Evolutionary conservation across 306 rosid species (phyloP), one percentile per base, ranked within the genome.

Genomic region (Citrullus mucosospermus): DNA sequence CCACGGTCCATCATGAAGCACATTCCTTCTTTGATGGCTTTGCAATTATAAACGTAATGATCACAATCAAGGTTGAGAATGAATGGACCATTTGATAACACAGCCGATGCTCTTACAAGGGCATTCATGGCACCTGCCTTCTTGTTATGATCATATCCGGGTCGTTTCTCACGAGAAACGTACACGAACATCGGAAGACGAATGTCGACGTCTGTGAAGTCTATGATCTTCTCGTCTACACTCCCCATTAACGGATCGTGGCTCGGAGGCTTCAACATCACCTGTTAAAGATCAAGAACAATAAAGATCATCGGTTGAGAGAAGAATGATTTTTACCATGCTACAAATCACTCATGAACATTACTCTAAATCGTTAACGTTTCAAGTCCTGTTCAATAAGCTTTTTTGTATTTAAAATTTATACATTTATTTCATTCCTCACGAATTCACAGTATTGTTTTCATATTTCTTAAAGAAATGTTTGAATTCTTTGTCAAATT

Each of bases 91-190:
- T 94, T 92, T 66, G 98, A 90, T 60, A 94, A 88, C 51, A 94
- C 81, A 22, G 97, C 98, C 4, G 97, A 94, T 30, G 83, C 78
- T 66, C 91, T 78, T 73, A 90, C 98, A 79, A 89, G 81, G 22
- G 98, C 97, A 72, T 94, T 94, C 97, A 94, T 94, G 85, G 98
- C 96, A 10, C 98, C 97, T 0, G 98, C 97, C 85, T 94, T 94
- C 84, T 94, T 94, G 89, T 94, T 93, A 56, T 94, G 97, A 59
- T 92, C 96, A 56, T 92, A 94, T 53, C 98, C 98, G 0, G 89
- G 95, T 6, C 98, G 86, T 82, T 94, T 94, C 82, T 92, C 97
- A 56, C 96, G 90, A 0, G 98, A 92, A 61, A 94, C 85, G 41
- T 94, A 94, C 43, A 94, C 96, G 38, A 94, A 93, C 89, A 86